Evolutionary conservation across 768 basidiomycete genomes (phyloP), one percentile per base, ranked within the genome.

Genomic region (Crassisporium funariophilum): DNA sequence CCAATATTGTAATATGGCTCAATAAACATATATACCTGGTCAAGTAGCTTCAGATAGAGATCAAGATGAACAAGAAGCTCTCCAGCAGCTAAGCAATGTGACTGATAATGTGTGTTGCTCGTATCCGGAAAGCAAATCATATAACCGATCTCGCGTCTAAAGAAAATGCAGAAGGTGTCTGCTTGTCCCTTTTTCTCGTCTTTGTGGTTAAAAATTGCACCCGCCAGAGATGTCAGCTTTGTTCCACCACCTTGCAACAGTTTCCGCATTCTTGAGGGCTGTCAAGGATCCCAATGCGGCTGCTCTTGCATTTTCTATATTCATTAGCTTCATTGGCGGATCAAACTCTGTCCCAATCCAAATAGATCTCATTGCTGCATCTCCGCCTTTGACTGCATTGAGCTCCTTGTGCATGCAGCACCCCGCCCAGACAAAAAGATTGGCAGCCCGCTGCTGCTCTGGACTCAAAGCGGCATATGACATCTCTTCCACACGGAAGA

Each of bases 181-280:
- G 64, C 59, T 12, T 65, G 55, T 20, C 72, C 71, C 38, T 66
- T 66, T 47, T 68, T 72, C n/a, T n/a, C n/a, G n/a, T n/a, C n/a
- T n/a, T n/a, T n/a, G n/a, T n/a, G n/a, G n/a, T n/a, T n/a, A n/a
- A n/a, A n/a, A n/a, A n/a, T n/a, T n/a, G n/a, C n/a, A n/a, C n/a
- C n/a, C n/a, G n/a, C n/a, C n/a, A 70, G 47, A 2, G 38, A 42
- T 1, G 61, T 46, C 2, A 54, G 23, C 44, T 70, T 70, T 5
- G 63, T 51, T 3, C 44, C 64, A 2, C 69, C 70, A n/a, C 63
- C 52, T 3, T 17, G 20, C 6, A 65, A 59, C 5, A 43, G 42
- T 27, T 60, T n/a, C n/a, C 1, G 57, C 63, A 8, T 49, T 47
- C 13, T 35, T 48, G 16, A 49, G 47, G 1, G 61, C 55, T 5